Conservation (phyloP, 331 rosid genomes). For the Malus hybrid region DNA sequence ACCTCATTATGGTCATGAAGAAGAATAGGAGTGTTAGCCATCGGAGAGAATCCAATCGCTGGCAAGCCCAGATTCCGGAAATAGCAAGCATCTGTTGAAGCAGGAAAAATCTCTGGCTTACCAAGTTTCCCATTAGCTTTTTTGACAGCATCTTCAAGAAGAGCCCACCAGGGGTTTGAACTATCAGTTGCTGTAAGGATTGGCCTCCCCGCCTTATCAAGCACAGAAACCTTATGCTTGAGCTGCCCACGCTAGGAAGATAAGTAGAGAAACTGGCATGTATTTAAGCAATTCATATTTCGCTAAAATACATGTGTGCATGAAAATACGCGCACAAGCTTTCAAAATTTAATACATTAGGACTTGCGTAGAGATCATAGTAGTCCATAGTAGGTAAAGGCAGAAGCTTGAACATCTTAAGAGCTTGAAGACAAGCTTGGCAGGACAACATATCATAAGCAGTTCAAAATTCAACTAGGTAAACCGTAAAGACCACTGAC, state of each 20-base stretch:
- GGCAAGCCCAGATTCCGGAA: constrained; percentile 71
- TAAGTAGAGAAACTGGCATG: neutral
- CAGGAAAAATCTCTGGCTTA: constrained; percentile 81
- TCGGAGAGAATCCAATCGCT: constrained; percentile 94
- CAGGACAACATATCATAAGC: neutral
- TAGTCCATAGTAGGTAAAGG: neutral
- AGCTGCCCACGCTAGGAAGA: constrained; percentile 52
- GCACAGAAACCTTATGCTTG: constrained; percentile 43
- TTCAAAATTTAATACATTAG: neutral
- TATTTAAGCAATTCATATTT: too few relatives aligned
- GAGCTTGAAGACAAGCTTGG: neutral
- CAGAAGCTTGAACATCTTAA: neutral
- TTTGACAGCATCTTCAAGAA: constrained; percentile 63
- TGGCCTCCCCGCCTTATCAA: constrained; percentile 48
- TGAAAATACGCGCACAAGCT: neutral
- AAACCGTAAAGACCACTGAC: neutral
- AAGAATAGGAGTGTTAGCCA: constrained; percentile 83
- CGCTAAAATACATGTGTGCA: too few relatives aligned
- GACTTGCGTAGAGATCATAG: neutral
- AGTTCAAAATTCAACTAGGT: neutral
- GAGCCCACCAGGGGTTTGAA: constrained; percentile 84
- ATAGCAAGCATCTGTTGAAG: constrained; percentile 79
- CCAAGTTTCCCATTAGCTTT: constrained; percentile 75
- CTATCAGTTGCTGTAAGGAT: constrained; percentile 52
- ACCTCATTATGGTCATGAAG: constrained; percentile 99